Conservation (phyloP, 2,329 filamentous ascomycete genomes). For the Trichoderma aggressivum region DNA sequence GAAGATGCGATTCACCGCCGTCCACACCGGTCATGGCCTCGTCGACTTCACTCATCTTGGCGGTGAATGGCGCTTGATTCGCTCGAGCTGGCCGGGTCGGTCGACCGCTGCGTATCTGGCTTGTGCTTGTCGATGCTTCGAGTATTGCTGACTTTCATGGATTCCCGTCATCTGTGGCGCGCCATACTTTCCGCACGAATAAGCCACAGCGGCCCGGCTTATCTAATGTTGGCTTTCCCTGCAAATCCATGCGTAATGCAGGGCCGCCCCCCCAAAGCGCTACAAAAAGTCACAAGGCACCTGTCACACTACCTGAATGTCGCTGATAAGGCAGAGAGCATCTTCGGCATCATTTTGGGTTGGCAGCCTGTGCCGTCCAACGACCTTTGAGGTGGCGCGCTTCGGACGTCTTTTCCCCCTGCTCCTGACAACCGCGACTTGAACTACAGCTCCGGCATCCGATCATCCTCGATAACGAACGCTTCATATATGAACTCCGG, state of each 20-base stretch:
- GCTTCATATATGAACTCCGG: slow-evolving; percentile 17
- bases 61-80: background rate
- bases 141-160: background rate
- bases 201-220: slow-evolving; percentile 12
- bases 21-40: slow-evolving; percentile 27
- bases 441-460: background rate
- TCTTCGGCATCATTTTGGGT: background rate
- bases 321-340: slow-evolving; percentile 2
- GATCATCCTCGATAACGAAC: background rate
- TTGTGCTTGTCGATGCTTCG: background rate
- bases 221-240: background rate
- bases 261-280: background rate
- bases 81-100: background rate
- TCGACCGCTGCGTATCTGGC: background rate
- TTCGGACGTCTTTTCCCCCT: background rate
- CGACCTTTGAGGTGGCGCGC: background rate
- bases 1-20: slow-evolving; percentile 41
- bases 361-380: slow-evolving; percentile 4
- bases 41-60: slow-evolving; percentile 30
- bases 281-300: slow-evolving; percentile 32
- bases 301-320: slow-evolving; percentile 29
- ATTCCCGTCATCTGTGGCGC: background rate
- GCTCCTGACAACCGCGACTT: background rate
- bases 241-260: background rate
- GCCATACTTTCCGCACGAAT: background rate